phyloP scores from a whole-genome alignment of 345 rosid genomes.

The Hibiscus tridactylites region DNA sequence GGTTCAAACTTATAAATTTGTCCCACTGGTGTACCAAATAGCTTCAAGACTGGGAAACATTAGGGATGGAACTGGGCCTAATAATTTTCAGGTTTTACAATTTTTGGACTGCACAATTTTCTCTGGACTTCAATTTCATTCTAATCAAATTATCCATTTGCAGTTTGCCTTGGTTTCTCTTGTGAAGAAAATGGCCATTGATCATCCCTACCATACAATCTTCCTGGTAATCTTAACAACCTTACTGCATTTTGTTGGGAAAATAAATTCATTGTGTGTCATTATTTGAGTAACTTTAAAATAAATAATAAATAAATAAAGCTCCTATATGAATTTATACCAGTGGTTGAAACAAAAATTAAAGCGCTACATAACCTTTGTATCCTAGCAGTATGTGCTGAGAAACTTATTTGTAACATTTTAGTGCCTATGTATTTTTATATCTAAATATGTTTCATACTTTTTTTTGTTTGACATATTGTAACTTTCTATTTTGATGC shows the following conservation, averaged over 20 bases:
- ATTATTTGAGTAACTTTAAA: background rate
- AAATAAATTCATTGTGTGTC: background rate
- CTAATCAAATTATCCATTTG: slow-evolving; percentile 26
- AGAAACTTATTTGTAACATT: background rate
- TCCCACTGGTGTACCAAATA: slow-evolving; percentile 88
- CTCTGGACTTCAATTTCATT: slow-evolving; percentile 9
- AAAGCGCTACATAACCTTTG: background rate
- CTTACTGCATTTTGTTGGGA: slow-evolving; percentile 6
- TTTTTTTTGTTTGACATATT: slow-evolving; percentile 6
- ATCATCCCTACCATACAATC: slow-evolving; percentile 93
- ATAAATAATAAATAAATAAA: background rate
- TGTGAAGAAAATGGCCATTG: slow-evolving; percentile 92
- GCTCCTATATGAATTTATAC: background rate
- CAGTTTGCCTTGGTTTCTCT: slow-evolving; percentile 91
- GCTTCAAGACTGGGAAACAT: slow-evolving; percentile 93
- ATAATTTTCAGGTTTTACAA: slow-evolving; percentile 65
- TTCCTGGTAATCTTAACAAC: slow-evolving; percentile 50
- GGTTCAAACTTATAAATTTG: slow-evolving; percentile 92
- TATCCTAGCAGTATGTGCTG: background rate
- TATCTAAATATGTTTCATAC: background rate
- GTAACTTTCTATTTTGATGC: slow-evolving; percentile 14
- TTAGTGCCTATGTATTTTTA: background rate
- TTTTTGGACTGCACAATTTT: slow-evolving; percentile 1
- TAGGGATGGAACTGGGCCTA: slow-evolving; percentile 58
- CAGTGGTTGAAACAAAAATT: background rate